Percentiles rank a stretch among this genome's conserved stretches.
phyloP scores from a whole-genome alignment of 176 grass and related monocot species.

The Ensete ventricosum region DNA sequence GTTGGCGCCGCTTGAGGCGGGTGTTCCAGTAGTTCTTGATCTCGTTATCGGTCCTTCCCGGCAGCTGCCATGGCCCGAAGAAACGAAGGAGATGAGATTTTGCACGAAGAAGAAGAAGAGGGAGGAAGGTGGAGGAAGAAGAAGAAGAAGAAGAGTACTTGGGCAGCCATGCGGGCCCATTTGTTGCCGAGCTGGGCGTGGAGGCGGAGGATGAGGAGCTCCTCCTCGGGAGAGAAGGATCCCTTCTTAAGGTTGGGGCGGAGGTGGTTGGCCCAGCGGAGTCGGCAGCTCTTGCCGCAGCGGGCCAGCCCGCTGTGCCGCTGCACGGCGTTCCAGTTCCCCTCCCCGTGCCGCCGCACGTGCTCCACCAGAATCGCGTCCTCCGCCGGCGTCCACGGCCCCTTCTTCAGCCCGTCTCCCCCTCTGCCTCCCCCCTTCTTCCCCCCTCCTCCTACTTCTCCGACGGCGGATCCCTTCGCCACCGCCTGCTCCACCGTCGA shows the following conservation, averaged over 20 bases:
- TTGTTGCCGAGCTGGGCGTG: constrained; percentile 77
- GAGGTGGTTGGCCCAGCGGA: constrained; percentile 94
- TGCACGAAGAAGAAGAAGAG: neutral
- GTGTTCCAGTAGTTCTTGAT: constrained; percentile 18
- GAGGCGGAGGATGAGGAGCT: constrained; percentile 66
- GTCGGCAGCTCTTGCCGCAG: constrained; percentile 91
- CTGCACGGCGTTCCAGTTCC: constrained; percentile 83
- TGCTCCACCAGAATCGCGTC: constrained; percentile 64
- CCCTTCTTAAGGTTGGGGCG: constrained; percentile 90
- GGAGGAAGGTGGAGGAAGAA: no score
- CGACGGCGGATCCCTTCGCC: neutral
- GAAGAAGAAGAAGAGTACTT: neutral
- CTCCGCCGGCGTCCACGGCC: constrained; percentile 86
- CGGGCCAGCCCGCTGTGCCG: constrained; percentile 57
- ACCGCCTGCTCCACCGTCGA: neutral
- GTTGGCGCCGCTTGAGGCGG: constrained; percentile 49
- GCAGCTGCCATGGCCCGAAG: neutral
- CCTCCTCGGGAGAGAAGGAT: constrained; percentile 67
- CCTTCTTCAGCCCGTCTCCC: constrained; percentile 44
- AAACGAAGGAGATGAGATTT: neutral
- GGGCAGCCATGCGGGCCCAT: constrained; percentile 59
- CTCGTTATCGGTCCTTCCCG: constrained; percentile 19
- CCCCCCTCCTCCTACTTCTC: neutral
- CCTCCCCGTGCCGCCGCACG: constrained; percentile 67
- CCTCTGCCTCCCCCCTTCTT: neutral